These are phyloP conservation scores for Yamadazyma taylorii DNA, from an alignment of 1,139 yeast species.

Conservation along the genomic window DNA sequence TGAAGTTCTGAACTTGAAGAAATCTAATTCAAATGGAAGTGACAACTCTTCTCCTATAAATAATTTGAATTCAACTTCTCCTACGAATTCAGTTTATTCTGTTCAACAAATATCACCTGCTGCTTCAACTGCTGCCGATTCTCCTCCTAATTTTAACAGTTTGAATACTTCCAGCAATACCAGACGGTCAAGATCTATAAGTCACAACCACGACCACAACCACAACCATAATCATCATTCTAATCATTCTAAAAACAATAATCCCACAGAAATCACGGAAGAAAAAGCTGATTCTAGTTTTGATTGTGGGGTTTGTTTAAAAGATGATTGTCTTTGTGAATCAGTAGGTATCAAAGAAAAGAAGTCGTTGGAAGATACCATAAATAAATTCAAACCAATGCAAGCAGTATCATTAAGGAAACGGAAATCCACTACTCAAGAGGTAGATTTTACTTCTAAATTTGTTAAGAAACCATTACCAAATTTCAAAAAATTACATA, in stretches of 20 bases:
- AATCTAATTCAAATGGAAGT: conserved; percentile 1
- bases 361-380: conserved; percentile 28
- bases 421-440: conserved; percentile 28
- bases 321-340: conserved; percentile 72
- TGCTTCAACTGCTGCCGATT: conserved; percentile 53
- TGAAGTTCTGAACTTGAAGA: conserved; percentile 23
- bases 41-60: conserved; percentile 11
- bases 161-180: not conserved
- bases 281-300: conserved; percentile 19
- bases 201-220: not conserved
- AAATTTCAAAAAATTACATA: conserved; percentile 31
- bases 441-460: conserved; percentile 55
- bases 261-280: not conserved
- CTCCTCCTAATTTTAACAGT: conserved; percentile 29
- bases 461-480: conserved; percentile 46
- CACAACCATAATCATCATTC: not conserved
- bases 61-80: conserved; percentile 23
- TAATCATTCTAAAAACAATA: not conserved
- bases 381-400: conserved; percentile 52
- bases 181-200: conserved; percentile 1
- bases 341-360: conserved; percentile 53
- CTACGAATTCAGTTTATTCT: conserved; percentile 36
- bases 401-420: conserved; percentile 60
- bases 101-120: conserved; percentile 55
- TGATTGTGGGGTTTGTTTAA: conserved; percentile 67